Percentiles rank a stretch among this genome's conserved stretches.
phyloP scores from a whole-genome alignment of 129 eudicot species.

The Daucus carota region DNA sequence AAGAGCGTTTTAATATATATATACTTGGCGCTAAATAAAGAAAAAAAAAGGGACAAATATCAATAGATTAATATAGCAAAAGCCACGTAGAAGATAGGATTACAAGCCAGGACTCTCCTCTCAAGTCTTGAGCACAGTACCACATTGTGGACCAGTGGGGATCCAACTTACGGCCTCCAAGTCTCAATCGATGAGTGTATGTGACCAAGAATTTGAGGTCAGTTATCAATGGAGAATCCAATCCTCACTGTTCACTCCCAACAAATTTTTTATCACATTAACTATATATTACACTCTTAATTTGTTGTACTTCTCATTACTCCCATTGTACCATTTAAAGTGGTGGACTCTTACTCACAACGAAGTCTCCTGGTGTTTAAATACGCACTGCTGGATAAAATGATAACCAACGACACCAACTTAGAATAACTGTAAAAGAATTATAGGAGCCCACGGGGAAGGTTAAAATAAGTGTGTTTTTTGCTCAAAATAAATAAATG shows the following conservation, averaged over 20 bases:
- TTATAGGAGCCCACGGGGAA: no score
- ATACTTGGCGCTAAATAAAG: not conserved
- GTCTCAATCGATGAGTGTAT: not conserved
- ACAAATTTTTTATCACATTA: not conserved
- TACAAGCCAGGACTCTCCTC: not conserved
- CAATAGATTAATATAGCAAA: not conserved
- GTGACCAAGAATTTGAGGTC: conserved; percentile 3
- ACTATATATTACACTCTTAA: not conserved
- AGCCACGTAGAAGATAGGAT: not conserved
- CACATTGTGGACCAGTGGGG: conserved; percentile 10
- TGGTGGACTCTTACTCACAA: not conserved
- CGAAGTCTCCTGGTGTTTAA: not conserved
- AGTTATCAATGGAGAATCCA: not conserved
- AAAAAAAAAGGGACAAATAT: no score
- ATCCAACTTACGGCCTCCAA: no score
- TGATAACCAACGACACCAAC: no score
- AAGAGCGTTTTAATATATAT: no score
- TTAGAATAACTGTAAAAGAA: no score
- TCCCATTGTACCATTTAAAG: not conserved
- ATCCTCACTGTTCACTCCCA: not conserved
- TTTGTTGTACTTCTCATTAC: not conserved
- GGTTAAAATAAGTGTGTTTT: no score
- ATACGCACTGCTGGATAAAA: no score
- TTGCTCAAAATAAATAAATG: no score
- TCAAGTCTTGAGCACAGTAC: not conserved